Base-by-base conservation (phyloP, 1,139 yeast species). In the Diutina neorugosa region DNA sequence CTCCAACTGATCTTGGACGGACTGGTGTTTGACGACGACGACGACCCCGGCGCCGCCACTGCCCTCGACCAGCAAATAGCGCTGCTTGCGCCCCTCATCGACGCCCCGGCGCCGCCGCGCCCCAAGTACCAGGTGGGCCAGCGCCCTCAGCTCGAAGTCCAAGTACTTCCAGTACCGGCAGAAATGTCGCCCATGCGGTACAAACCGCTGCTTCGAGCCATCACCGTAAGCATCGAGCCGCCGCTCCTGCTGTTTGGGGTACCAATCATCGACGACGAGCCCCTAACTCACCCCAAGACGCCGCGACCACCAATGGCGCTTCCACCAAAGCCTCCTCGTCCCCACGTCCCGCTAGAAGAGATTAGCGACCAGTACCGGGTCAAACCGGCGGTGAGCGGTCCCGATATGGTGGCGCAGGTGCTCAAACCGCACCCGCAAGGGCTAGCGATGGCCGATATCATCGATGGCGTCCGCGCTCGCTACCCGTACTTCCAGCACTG, bases 401-500 rank as follows among this genome's bases (percentile, higher is more conserved):
- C 95, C 18, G 80, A 83, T 51, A 74, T 93, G 66, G 84, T 93
- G 41, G 83, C 91, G 8, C 82, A 84, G 23, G 93, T 96, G 53
- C 70, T 93, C 23, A 46, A 46, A 14, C 78, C 81, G 1, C 77
- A 80, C 4, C 74, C 71, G 50, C 76, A 79, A 51, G 96, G 96
- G 18, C 79, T 89, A 78, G 85, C 96, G 0, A 69, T 93, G 52
- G 81, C 88, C 12, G 97, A 90, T 59, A 88, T 93, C 50, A 85
- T 88, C 65, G 87, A 86, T 54, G 88, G 90, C 1, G 88, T 93
- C 53, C 86, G 86, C 63, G 96, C 88, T 46, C 69, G 86, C 11
- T 91, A 86, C 65, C 98, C 98, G 1, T 93, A 87, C 67, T 93
- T 88, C 68, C 80, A 84, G 63, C 93, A 88, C 68, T 90, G 97